A percentile compares a stretch with the other conserved stretches of the same genome.
Conservation (phyloP, 768 basidiomycete species). For the Leccinum pellstonianum region DNA sequence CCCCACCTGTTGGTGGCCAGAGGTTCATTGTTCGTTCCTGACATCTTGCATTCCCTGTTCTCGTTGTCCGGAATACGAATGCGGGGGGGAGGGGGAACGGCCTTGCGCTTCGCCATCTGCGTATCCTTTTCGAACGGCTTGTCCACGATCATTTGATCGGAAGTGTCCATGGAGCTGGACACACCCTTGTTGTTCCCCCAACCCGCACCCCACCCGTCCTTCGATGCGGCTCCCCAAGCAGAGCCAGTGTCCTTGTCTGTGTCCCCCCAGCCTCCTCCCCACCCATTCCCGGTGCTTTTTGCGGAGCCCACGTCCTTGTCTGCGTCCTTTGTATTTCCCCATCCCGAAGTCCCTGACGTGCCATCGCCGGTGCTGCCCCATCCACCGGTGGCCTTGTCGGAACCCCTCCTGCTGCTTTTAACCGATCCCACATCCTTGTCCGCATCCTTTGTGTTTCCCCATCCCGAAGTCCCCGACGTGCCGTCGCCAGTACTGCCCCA, state of each 20-base stretch:
- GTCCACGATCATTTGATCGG: conserved; percentile 16
- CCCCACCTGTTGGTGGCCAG: conserved; percentile 17
- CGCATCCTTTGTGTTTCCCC: neutral
- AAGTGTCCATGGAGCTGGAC: neutral
- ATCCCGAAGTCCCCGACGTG: neutral
- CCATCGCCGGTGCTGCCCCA: neutral
- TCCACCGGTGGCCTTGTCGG: neutral
- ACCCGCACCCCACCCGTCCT: conserved; percentile 5
- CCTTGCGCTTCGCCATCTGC: conserved; percentile 10
- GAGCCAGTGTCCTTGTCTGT: neutral
- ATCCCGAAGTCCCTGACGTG: neutral
- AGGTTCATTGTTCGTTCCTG: conserved; percentile 27
- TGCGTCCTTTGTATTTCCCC: neutral
- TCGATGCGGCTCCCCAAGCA: neutral
- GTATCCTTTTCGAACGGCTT: neutral
- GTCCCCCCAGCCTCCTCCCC: conserved; percentile 2
- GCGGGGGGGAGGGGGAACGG: conserved; percentile 25
- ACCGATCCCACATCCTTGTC: neutral
- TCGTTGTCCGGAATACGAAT: conserved; percentile 22
- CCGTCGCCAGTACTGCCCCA: neutral
- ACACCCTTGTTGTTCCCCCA: conserved; percentile 4
- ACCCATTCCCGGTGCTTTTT: neutral
- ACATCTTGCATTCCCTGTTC: conserved; percentile 11
- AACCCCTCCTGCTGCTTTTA: neutral
- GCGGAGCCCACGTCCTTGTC: neutral